phyloP scores from a whole-genome alignment of 2,329 filamentous ascomycete species.

The Cylindrodendrum hubeiense region DNA sequence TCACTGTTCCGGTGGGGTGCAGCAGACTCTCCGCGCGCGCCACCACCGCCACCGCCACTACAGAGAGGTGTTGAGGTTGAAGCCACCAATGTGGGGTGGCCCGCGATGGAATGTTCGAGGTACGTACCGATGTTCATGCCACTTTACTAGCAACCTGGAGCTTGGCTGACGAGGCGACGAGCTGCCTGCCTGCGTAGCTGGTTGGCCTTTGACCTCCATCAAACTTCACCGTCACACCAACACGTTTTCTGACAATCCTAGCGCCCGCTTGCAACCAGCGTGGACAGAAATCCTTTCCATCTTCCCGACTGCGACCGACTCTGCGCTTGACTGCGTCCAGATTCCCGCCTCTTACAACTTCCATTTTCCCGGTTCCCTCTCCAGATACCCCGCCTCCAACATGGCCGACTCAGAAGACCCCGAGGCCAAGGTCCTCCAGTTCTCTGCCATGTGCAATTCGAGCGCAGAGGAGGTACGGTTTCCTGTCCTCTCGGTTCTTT shows the following conservation, averaged over 20 bases:
- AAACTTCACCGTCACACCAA: slow-evolving; percentile 6
- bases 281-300: not conserved
- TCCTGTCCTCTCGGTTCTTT: not conserved
- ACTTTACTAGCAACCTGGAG: slow-evolving; percentile 35
- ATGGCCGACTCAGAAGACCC: slow-evolving; percentile 47
- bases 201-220: not conserved
- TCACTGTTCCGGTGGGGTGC: slow-evolving; percentile 47
- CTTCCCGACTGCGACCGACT: not conserved
- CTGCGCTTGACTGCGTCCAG: slow-evolving; percentile 5
- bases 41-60: slow-evolving; percentile 40
- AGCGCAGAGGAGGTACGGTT: slow-evolving; percentile 43
- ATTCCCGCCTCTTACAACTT: not conserved
- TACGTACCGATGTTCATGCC: slow-evolving; percentile 21
- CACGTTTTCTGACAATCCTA: not conserved
- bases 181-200: slow-evolving; percentile 39
- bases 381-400: slow-evolving; percentile 41
- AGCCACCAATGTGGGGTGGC: not conserved
- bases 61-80: not conserved
- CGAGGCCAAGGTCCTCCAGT: slow-evolving; percentile 45
- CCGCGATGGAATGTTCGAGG: slow-evolving; percentile 19
- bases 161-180: slow-evolving; percentile 46
- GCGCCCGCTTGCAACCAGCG: not conserved
- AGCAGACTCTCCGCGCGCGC: slow-evolving; percentile 18
- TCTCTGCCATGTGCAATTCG: slow-evolving; percentile 43
- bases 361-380: not conserved